A percentile compares a stretch with the other conserved stretches of the same genome.
Conservation (phyloP, 2,329 filamentous ascomycete species). For the Fusarium succisae region DNA sequence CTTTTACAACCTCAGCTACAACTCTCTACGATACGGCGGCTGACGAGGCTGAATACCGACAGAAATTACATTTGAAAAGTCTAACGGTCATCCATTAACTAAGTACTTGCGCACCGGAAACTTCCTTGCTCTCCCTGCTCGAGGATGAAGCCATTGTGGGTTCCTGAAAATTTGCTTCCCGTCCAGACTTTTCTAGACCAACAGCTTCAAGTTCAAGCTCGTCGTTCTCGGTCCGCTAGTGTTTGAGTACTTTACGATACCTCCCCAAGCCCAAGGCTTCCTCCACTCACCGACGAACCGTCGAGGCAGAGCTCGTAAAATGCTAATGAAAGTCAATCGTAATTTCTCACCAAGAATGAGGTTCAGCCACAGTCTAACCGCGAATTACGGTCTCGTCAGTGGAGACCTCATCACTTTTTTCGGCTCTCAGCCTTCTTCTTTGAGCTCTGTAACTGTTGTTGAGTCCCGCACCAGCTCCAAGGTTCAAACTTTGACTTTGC, state of each 20-base stretch:
- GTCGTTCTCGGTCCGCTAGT: not conserved
- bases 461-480: not conserved
- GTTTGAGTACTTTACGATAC: slow-evolving; percentile 19
- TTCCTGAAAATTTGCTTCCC: slow-evolving; percentile 32
- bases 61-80: not conserved
- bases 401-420: slow-evolving; percentile 10
- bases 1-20: slow-evolving; percentile 3
- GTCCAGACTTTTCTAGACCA: slow-evolving; percentile 30
- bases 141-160: slow-evolving; percentile 16
- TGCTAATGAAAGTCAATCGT: slow-evolving; percentile 1
- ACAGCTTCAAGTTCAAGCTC: slow-evolving; percentile 11
- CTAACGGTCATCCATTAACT: slow-evolving; percentile 5
- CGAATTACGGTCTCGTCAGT: not conserved
- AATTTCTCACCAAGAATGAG: slow-evolving; percentile 9
- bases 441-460: not conserved
- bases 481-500: not conserved
- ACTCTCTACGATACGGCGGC: not conserved
- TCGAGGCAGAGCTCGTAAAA: not conserved
- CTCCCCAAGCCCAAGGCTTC: not conserved
- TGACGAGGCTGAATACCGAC: slow-evolving; percentile 6
- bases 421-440: slow-evolving; percentile 1
- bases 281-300: slow-evolving; percentile 1
- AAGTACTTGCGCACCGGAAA: not conserved
- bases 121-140: slow-evolving; percentile 7
- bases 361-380: slow-evolving; percentile 25